These are phyloP conservation scores for Camellia japonica DNA, from an alignment of 148 eudicot species.

Conservation along the genomic window DNA sequence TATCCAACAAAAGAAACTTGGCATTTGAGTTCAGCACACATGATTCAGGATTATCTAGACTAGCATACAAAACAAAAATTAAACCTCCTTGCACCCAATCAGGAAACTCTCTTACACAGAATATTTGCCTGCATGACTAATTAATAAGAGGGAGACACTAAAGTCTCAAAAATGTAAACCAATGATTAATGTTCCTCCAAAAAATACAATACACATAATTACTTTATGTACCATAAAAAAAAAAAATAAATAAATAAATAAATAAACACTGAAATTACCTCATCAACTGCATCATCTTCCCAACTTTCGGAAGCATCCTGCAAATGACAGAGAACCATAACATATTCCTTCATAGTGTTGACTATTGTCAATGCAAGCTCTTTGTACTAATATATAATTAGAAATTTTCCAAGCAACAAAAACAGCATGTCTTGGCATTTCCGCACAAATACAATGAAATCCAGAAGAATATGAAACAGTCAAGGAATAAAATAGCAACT, in stretches of 20 bases:
- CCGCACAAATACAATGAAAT: not conserved
- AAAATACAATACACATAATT: not conserved
- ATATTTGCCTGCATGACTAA: not conserved
- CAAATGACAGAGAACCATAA: conserved; percentile 18
- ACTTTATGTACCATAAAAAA: not conserved
- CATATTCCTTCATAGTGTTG: not conserved
- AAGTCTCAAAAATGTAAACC: not conserved
- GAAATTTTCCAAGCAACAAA: not conserved
- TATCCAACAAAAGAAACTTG: not conserved
- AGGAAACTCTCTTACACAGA: not conserved
- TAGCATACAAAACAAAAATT: not conserved
- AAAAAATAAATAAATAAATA: not conserved
- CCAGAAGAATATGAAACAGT: not conserved
- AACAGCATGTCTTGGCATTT: not conserved
- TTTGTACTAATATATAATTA: not conserved
- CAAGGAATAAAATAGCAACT: not conserved
- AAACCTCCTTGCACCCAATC: not conserved
- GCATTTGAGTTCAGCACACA: not conserved
- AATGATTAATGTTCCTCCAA: not conserved
- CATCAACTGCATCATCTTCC: conserved; percentile 58
- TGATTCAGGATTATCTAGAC: not conserved
- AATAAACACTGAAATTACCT: conserved; percentile 43
- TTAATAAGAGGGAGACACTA: not conserved
- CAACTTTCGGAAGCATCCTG: conserved; percentile 81
- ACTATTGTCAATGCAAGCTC: not conserved